Evolutionary conservation across 2,329 filamentous ascomycete species (phyloP).

Genomic region (Penicillium decumbens): DNA sequence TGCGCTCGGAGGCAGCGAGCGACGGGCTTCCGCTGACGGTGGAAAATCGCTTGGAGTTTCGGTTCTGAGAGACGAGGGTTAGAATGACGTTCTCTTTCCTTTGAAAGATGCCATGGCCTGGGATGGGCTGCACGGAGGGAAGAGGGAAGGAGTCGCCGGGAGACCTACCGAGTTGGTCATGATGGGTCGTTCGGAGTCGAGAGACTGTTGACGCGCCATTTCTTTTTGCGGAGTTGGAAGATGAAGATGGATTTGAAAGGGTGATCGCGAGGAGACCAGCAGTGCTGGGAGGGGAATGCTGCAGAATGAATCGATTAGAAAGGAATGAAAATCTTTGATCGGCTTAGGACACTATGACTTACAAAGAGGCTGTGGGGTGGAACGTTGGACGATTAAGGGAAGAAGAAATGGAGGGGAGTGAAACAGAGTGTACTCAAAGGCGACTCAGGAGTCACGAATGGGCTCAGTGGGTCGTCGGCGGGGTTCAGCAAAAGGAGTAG

Average conservation of each 20-base stretch:
- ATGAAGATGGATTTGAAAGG: not conserved
- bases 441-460: constrained; percentile 21
- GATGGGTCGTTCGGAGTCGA: constrained; percentile 54
- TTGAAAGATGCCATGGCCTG: not conserved
- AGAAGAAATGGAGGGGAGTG: not conserved
- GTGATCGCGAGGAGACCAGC: not conserved
- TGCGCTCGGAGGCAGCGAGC: constrained; percentile 45
- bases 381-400: not conserved
- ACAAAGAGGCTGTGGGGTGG: not conserved
- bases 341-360: not conserved
- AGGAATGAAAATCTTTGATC: not conserved
- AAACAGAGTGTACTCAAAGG: not conserved
- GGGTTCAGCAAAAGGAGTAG: constrained; percentile 5
- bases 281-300: not conserved
- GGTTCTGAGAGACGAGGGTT: constrained; percentile 35
- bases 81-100: not conserved
- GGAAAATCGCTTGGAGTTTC: constrained; percentile 51
- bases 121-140: constrained; percentile 2
- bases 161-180: constrained; percentile 50
- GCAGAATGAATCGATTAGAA: not conserved
- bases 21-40: constrained; percentile 49
- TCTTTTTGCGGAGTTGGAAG: constrained; percentile 1
- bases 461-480: constrained; percentile 19
- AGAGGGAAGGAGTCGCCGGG: not conserved
- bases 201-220: constrained; percentile 43